Evolutionary conservation across 2,329 filamentous ascomycete genomes (phyloP).

Genomic region (Verticillium nonalfalfae): DNA sequence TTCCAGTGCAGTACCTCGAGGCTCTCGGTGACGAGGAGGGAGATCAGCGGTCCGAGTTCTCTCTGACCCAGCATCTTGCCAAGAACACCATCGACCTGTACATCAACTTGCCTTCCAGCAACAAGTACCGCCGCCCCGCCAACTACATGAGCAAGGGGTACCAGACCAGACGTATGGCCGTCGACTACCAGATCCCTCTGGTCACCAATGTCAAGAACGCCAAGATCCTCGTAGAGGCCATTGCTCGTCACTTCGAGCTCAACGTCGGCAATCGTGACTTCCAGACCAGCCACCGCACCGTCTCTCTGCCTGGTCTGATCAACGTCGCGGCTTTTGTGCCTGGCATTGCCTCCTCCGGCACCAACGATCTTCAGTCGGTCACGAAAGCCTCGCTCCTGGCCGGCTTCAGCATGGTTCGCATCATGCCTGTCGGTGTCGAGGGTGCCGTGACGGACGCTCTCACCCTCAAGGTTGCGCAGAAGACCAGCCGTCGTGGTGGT

Average conservation of each 20-base stretch:
- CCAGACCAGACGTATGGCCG: slow-evolving; percentile 92
- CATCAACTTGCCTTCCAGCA: slow-evolving; percentile 98
- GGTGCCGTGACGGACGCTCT: slow-evolving; percentile 67
- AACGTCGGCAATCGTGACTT: slow-evolving; percentile 80
- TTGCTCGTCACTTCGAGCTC: slow-evolving; percentile 82
- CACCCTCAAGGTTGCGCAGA: slow-evolving; percentile 65
- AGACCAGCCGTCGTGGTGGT: slow-evolving; percentile 60
- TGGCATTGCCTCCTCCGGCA: slow-evolving; percentile 58
- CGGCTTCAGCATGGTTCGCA: slow-evolving; percentile 74
- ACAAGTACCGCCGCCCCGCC: slow-evolving; percentile 91
- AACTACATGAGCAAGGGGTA: slow-evolving; percentile 99
- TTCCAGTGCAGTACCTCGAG: slow-evolving; percentile 91
- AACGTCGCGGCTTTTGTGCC: slow-evolving; percentile 79
- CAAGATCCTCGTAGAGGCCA: slow-evolving; percentile 92
- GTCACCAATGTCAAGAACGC: slow-evolving; percentile 99
- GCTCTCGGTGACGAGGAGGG: slow-evolving; percentile 72
- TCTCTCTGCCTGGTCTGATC: slow-evolving; percentile 68
- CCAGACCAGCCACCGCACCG: slow-evolving; percentile 79
- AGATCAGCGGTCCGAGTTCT: slow-evolving; percentile 92
- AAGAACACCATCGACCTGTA: slow-evolving; percentile 98
- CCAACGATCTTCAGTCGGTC: slow-evolving; percentile 61
- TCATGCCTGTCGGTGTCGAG: slow-evolving; percentile 70
- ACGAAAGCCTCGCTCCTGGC: slow-evolving; percentile 68
- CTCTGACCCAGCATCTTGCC: slow-evolving; percentile 88
- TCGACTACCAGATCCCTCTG: slow-evolving; percentile 92